Conservation (phyloP, 2,329 filamentous ascomycete genomes). For the Paraphaeosphaeria minitans region DNA sequence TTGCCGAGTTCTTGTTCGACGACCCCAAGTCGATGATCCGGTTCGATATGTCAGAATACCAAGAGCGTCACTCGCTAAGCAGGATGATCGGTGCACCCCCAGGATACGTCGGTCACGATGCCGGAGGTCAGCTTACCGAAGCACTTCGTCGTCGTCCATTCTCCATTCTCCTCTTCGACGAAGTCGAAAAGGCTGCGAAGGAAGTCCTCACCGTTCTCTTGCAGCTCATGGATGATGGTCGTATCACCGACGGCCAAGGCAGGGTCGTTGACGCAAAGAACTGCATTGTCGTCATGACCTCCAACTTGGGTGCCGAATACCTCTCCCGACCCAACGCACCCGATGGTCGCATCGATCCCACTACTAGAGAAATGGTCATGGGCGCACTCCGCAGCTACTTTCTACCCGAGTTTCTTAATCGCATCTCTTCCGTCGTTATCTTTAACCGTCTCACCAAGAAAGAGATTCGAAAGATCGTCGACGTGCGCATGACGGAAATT, state of each 20-base stretch:
- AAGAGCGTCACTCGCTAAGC: slow-evolving; percentile 92
- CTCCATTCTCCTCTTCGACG: slow-evolving; percentile 96
- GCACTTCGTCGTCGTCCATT: slow-evolving; percentile 92
- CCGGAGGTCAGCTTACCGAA: slow-evolving; percentile 94
- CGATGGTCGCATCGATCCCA: slow-evolving; percentile 83
- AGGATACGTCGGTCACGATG: slow-evolving; percentile 95
- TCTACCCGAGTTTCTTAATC: slow-evolving; percentile 97
- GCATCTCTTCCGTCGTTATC: slow-evolving; percentile 94
- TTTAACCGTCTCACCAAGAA: slow-evolving; percentile 92
- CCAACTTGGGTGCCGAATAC: slow-evolving; percentile 93
- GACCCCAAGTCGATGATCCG: slow-evolving; percentile 97
- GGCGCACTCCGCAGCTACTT: slow-evolving; percentile 92
- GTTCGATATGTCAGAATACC: slow-evolving; percentile 99
- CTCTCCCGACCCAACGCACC: slow-evolving; percentile 78
- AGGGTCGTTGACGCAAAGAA: slow-evolving; percentile 93
- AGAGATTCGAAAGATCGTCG: slow-evolving; percentile 95
- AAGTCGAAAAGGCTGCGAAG: slow-evolving; percentile 98
- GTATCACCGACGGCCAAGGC: slow-evolving; percentile 97
- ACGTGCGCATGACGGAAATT: slow-evolving; percentile 84
- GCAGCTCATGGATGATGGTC: slow-evolving; percentile 99
- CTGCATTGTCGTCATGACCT: slow-evolving; percentile 99
- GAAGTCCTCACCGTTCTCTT: slow-evolving; percentile 94
- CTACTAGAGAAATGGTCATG: slow-evolving; percentile 89
- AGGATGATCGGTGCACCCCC: slow-evolving; percentile 98
- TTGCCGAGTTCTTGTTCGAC: slow-evolving; percentile 98